phyloP scores from a whole-genome alignment of 257 asterid species.

The Agastache rugosa region DNA sequence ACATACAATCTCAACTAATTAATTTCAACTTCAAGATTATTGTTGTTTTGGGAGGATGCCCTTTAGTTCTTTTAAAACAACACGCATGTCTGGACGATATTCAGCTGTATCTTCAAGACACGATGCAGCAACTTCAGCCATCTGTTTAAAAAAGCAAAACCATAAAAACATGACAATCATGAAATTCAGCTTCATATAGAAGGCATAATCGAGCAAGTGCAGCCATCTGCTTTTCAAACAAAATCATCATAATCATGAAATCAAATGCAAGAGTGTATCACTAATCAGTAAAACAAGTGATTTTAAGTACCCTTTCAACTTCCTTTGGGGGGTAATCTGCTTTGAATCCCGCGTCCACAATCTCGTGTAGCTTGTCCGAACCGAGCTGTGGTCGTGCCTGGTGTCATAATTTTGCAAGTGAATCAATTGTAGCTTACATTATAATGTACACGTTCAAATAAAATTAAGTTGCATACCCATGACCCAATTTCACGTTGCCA shows the following conservation, averaged over 20 bases:
- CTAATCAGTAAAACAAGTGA: neutral
- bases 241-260: neutral
- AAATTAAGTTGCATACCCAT: neutral
- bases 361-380: neutral
- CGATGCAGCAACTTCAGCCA: neutral
- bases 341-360: neutral
- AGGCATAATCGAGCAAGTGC: neutral
- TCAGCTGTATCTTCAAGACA: neutral
- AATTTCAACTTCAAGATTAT: no score
- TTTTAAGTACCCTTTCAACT: neutral
- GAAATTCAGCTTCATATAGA: neutral
- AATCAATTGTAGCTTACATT: no score
- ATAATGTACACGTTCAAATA: no score
- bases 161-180: neutral
- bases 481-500: neutral
- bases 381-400: neutral
- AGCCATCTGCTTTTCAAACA: neutral
- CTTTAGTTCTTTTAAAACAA: neutral
- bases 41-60: neutral
- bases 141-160: neutral
- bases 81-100: neutral
- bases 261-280: neutral
- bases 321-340: neutral
- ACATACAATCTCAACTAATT: neutral
- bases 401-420: neutral